phyloP scores from a whole-genome alignment of 768 basidiomycete genomes.

The Trametes villosa region DNA sequence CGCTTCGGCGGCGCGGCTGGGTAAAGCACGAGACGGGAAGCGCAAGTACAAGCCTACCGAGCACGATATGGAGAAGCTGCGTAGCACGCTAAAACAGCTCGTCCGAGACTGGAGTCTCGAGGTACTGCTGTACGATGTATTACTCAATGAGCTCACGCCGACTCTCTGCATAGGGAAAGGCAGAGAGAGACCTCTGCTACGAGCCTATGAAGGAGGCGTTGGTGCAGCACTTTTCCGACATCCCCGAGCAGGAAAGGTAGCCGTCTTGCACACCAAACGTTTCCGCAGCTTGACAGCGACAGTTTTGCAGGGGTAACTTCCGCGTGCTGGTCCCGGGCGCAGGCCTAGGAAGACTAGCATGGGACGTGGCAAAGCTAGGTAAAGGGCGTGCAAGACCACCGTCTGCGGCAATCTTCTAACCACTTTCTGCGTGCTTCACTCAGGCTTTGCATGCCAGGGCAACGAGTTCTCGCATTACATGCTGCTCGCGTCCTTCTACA shows the following conservation, averaged over 20 bases:
- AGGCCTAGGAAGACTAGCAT: slow-evolving; percentile 86
- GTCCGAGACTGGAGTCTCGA: slow-evolving; percentile 93
- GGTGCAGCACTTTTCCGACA: slow-evolving; percentile 60
- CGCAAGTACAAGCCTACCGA: slow-evolving; percentile 58
- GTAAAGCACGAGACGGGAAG: slow-evolving; percentile 32
- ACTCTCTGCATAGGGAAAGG: slow-evolving; percentile 56
- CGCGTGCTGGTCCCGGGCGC: slow-evolving; percentile 89
- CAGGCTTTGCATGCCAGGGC: slow-evolving; percentile 90
- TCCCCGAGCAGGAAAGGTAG: slow-evolving; percentile 59
- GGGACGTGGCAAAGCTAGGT: slow-evolving; percentile 86
- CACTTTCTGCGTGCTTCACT: slow-evolving; percentile 63
- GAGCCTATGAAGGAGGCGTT: slow-evolving; percentile 81
- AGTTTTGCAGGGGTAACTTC: slow-evolving; percentile 51
- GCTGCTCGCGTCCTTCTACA: slow-evolving; percentile 87
- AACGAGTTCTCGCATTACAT: slow-evolving; percentile 97
- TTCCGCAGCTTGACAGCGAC: too few species aligned
- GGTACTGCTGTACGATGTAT: slow-evolving; percentile 44
- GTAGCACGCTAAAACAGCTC: slow-evolving; percentile 91
- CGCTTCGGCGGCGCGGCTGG: slow-evolving; percentile 17
- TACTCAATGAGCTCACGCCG: not conserved
- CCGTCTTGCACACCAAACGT: too few species aligned
- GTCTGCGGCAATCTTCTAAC: not conserved
- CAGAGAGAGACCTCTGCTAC: slow-evolving; percentile 81
- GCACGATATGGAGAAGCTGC: slow-evolving; percentile 86
- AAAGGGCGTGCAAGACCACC: not conserved